Conservation (phyloP, 2,329 filamentous ascomycete species). For the Neopestalotiopsis sp. region DNA sequence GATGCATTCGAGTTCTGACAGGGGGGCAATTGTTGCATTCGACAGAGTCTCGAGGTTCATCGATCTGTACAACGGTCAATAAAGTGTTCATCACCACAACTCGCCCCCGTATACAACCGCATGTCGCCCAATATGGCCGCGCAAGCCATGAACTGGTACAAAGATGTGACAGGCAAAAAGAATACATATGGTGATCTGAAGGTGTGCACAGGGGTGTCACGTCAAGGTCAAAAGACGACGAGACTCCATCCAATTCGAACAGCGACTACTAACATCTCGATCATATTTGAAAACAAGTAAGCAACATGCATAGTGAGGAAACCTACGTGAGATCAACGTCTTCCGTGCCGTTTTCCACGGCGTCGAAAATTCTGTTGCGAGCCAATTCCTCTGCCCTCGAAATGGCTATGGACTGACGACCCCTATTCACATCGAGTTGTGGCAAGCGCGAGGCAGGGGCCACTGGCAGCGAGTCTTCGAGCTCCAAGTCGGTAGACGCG, state of each 20-base stretch:
- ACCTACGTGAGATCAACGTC: constrained; percentile 66
- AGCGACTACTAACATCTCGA: not conserved
- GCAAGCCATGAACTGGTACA: not conserved
- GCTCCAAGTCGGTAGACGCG: constrained; percentile 49
- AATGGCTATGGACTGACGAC: constrained; percentile 29
- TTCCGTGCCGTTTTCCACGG: constrained; percentile 64
- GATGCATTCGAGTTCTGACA: constrained; percentile 60
- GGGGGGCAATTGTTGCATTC: constrained; percentile 59
- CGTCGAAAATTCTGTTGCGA: constrained; percentile 51
- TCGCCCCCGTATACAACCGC: no score
- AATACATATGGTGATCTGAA: not conserved
- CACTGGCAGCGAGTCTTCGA: constrained; percentile 43
- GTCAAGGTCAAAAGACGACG: not conserved
- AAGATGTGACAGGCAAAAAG: not conserved
- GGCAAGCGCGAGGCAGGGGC: constrained; percentile 41
- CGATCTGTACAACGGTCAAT: constrained; percentile 32
- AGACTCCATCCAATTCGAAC: no score
- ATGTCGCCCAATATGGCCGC: no score
- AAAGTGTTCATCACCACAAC: not conserved
- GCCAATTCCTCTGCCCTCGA: constrained; percentile 50
- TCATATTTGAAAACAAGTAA: not conserved
- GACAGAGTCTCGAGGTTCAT: constrained; percentile 58
- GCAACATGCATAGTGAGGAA: not conserved
- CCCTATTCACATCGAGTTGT: constrained; percentile 36
- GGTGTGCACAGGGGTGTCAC: not conserved